phyloP scores from a whole-genome alignment of 129 eudicot genomes.

The Flaveria robusta region DNA sequence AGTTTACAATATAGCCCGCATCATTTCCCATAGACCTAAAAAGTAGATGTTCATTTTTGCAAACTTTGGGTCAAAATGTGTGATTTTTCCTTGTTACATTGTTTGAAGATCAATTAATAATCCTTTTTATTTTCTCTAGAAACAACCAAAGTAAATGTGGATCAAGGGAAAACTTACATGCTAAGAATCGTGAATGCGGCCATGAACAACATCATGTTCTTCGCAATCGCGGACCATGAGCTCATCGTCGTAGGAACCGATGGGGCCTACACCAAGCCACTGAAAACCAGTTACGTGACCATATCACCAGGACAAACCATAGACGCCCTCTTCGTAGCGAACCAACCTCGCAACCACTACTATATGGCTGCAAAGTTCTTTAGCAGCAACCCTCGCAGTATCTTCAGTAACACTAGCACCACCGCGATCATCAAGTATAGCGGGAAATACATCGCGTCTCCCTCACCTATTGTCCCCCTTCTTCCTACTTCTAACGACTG shows the following conservation, averaged over 20 bases:
- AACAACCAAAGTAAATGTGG: slow-evolving; percentile 49
- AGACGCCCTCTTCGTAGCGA: slow-evolving; percentile 52
- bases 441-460: slow-evolving; percentile 23
- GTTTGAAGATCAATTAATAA: no score
- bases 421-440: slow-evolving; percentile 51
- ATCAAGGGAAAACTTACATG: slow-evolving; percentile 63
- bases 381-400: slow-evolving; percentile 18
- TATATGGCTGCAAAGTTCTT: slow-evolving; percentile 55
- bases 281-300: slow-evolving; percentile 38
- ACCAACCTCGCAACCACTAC: slow-evolving; percentile 50
- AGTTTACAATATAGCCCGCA: no score
- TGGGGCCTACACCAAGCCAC: slow-evolving; percentile 63
- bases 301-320: slow-evolving; percentile 74
- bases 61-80: no score
- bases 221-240: slow-evolving; percentile 42
- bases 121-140: background rate
- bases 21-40: no score
- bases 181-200: slow-evolving; percentile 67
- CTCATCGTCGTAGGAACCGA: slow-evolving; percentile 62
- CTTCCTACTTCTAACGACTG: slow-evolving; percentile 45
- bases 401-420: slow-evolving; percentile 37
- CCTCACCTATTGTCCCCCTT: slow-evolving; percentile 25
- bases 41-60: no score
- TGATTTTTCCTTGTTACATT: no score
- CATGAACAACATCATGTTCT: slow-evolving; percentile 61